Evolutionary conservation across 331 rosid genomes (phyloP), one percentile per base, ranked within the genome.

Genomic region (Rosa hybrid): DNA sequence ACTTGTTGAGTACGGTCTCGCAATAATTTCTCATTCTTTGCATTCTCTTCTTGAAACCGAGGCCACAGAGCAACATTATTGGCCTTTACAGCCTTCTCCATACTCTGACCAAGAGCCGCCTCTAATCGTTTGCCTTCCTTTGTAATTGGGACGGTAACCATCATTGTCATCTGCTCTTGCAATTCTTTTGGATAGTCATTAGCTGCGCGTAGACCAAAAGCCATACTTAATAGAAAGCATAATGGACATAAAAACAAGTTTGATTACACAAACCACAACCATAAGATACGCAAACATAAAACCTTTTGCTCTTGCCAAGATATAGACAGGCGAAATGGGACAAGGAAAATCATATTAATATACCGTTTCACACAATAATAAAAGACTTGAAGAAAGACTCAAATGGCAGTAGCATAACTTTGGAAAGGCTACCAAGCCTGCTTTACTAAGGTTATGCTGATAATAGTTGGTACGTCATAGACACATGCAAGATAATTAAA

Each of bases 61-160:
- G 97, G 95, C 98, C 94, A 93, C 75, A 96, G 80, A 82, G 90
- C 94, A 84, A 93, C 98, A 51, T 79, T 79, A 38, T 92, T 90
- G 49, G 94, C 88, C 88, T 92, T 93, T 69, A 92, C 73, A 81
- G 92, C 79, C 80, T 90, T 96, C 81, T 96, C 98, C 92, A 90
- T 87, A 90, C 77, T 90, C 77, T 90, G 88, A 73, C 97, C 97
- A 23, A 93, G 82, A 80, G 93, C 84, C 7, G 92, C 86, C 90
- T 96, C 98, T n/a, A 96, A 92, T 85, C 98, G 82, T 82, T 85
- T 91, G 63, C 99, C 96, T 86, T 96, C 99, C 91, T 96, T 96
- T 38, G 94, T 85, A 63, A 93, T 87, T 12, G 97, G 99, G 79
- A 84, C 92, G 6, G 98, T 78, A 64, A 88, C 90, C 76, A 83